Evolutionary conservation across 495 filamentous ascomycete species (phyloP).

Genomic region (Clohesyomyces aquaticus): DNA sequence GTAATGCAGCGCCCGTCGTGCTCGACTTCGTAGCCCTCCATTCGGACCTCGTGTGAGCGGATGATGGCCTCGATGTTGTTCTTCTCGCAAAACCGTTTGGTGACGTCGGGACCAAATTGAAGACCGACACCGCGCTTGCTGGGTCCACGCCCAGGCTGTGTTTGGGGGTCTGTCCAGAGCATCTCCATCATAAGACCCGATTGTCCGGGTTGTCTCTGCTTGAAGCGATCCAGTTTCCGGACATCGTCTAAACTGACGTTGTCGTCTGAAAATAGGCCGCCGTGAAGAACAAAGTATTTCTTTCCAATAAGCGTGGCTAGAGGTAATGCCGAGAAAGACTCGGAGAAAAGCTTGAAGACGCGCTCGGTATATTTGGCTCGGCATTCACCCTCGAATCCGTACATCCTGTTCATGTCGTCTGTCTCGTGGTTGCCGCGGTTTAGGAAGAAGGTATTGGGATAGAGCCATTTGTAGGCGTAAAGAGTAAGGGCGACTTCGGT

Average conservation of each 20-base stretch:
- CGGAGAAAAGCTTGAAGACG: constrained; percentile 96
- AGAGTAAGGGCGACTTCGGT: constrained; percentile 92
- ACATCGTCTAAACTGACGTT: constrained; percentile 91
- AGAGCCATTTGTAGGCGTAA: constrained; percentile 96
- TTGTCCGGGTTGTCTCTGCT: constrained; percentile 94
- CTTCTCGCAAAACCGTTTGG: constrained; percentile 93
- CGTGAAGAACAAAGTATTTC: constrained; percentile 92
- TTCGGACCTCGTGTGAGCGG: constrained; percentile 94
- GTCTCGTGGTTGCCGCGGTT: constrained; percentile 99
- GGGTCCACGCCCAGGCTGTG: constrained; percentile 80
- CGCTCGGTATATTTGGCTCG: constrained; percentile 96
- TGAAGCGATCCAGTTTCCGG: constrained; percentile 86
- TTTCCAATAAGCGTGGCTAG: constrained; percentile 89
- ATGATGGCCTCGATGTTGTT: constrained; percentile 96
- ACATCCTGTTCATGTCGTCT: constrained; percentile 99
- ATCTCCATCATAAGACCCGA: constrained; percentile 99
- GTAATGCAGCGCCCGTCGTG: constrained; percentile 96
- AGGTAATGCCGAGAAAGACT: constrained; percentile 94
- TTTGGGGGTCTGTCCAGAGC: constrained; percentile 98
- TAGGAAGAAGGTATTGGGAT: constrained; percentile 84
- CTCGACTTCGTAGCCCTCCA: constrained; percentile 97
- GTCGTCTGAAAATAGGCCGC: constrained; percentile 97
- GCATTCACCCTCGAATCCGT: constrained; percentile 98
- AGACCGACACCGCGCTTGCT: constrained; percentile 96
- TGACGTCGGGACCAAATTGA: constrained; percentile 96